phyloP scores from a whole-genome alignment of 1,284 basidiomycete species.

The Earliella scabrosa region DNA sequence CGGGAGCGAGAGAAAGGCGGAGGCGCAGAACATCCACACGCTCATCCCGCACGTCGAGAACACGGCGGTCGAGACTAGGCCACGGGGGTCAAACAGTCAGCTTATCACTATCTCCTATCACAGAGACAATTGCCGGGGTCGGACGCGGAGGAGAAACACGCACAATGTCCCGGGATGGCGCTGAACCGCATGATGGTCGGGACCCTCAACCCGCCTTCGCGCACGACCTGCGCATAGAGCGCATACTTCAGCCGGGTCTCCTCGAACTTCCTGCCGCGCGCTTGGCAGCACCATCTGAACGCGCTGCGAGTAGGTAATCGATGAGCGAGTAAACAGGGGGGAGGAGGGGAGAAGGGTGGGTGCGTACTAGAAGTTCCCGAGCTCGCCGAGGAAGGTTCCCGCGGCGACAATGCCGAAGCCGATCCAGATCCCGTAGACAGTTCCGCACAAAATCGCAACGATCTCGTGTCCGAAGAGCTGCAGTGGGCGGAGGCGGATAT shows the following conservation, averaged over 20 bases:
- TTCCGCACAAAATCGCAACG: conserved; percentile 70
- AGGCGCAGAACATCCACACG: conserved; percentile 69
- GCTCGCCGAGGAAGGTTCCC: conserved; percentile 69
- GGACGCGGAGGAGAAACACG: conserved; percentile 34
- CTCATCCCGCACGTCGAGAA: conserved; percentile 83
- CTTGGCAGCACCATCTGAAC: conserved; percentile 64
- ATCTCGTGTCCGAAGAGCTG: conserved; percentile 81
- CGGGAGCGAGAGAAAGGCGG: conserved; percentile 76
- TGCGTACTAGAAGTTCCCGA: conserved; percentile 68
- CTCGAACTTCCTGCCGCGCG: conserved; percentile 72
- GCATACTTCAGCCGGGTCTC: conserved; percentile 73
- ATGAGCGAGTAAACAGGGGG: background rate
- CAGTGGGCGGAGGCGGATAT: no score
- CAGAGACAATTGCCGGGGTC: no score
- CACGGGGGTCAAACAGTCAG: background rate
- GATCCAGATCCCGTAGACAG: conserved; percentile 73
- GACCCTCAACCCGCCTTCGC: conserved; percentile 79
- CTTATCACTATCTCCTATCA: background rate
- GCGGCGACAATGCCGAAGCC: conserved; percentile 71
- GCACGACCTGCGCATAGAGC: conserved; percentile 74
- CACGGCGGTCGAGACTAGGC: conserved; percentile 69
- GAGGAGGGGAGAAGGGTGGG: background rate
- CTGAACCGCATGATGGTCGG: conserved; percentile 74
- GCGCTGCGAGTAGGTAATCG: conserved; percentile 41
- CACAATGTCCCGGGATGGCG: conserved; percentile 78